Percentiles rank a stretch among this genome's conserved stretches.
Conservation (phyloP, 208 protist species). For the Crithidia brevicula region DNA sequence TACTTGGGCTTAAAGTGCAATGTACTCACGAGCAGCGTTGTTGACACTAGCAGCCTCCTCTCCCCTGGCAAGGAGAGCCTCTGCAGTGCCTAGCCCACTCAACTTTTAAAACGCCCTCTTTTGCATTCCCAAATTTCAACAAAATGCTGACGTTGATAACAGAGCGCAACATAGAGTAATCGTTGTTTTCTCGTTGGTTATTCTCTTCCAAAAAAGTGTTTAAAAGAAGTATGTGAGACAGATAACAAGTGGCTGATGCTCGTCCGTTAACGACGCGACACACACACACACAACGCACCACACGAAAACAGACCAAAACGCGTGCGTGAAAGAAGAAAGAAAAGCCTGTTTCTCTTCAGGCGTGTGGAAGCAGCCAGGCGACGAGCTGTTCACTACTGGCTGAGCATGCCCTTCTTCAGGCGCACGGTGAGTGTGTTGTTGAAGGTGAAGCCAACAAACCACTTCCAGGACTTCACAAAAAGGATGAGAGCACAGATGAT, state of each 20-base stretch:
- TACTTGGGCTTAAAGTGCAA: too few species aligned
- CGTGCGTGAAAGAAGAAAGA: background rate
- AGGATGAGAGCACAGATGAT: conserved; percentile 58
- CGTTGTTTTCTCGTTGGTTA: too few species aligned
- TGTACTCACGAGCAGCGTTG: too few species aligned
- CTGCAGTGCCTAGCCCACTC: too few species aligned
- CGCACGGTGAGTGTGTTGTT: conserved; percentile 76
- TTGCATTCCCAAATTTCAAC: too few species aligned
- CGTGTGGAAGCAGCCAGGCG: background rate
- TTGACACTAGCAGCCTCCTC: too few species aligned
- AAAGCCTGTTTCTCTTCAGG: background rate
- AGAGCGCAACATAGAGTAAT: too few species aligned
- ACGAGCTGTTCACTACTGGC: conserved; percentile 13
- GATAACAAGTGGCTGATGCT: too few species aligned
- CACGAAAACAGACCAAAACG: background rate
- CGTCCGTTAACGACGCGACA: background rate
- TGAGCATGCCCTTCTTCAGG: conserved; percentile 66
- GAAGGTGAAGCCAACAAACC: conserved; percentile 68
- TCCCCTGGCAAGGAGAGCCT: too few species aligned
- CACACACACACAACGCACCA: background rate
- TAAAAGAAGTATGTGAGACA: conserved; percentile 10
- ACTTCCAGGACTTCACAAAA: conserved; percentile 85
- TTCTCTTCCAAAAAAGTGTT: background rate
- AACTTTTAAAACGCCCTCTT: too few species aligned
- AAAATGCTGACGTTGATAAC: too few species aligned